phyloP scores from a whole-genome alignment of 371 early-diverging fungal species.

The Circinella minor region DNA sequence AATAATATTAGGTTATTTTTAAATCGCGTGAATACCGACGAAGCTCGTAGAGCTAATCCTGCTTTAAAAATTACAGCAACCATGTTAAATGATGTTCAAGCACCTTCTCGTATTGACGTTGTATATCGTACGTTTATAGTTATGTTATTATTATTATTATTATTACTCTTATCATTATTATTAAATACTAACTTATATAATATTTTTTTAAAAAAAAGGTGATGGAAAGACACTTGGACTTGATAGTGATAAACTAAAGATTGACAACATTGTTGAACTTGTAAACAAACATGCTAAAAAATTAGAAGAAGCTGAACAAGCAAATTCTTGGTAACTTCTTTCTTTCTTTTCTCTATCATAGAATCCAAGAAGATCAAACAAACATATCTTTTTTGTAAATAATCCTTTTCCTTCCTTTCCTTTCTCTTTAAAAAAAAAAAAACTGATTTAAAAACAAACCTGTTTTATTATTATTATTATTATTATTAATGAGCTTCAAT shows the following conservation, averaged over 20 bases:
- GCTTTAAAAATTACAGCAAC: conserved; percentile 56
- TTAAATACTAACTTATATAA: neutral
- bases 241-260: conserved; percentile 55
- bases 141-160: neutral
- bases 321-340: conserved; percentile 46
- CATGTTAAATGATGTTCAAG: conserved; percentile 52
- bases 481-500: neutral
- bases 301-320: conserved; percentile 64
- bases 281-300: conserved; percentile 24
- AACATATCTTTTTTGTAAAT: neutral
- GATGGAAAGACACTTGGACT: conserved; percentile 62
- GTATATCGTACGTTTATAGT: conserved; percentile 53
- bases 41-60: conserved; percentile 56
- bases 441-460: neutral
- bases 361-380: neutral
- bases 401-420: neutral
- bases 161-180: neutral
- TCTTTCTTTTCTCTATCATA: neutral
- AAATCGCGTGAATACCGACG: conserved; percentile 59
- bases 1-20: conserved; percentile 54
- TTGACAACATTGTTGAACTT: conserved; percentile 53
- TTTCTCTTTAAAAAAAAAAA: neutral
- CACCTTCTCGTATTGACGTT: conserved; percentile 52
- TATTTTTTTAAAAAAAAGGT: conserved; percentile 30
- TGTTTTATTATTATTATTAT: neutral